Evolutionary conservation across 2,329 filamentous ascomycete genomes (phyloP), one percentile per base, ranked within the genome.

Genomic region (Colletotrichum sp.): DNA sequence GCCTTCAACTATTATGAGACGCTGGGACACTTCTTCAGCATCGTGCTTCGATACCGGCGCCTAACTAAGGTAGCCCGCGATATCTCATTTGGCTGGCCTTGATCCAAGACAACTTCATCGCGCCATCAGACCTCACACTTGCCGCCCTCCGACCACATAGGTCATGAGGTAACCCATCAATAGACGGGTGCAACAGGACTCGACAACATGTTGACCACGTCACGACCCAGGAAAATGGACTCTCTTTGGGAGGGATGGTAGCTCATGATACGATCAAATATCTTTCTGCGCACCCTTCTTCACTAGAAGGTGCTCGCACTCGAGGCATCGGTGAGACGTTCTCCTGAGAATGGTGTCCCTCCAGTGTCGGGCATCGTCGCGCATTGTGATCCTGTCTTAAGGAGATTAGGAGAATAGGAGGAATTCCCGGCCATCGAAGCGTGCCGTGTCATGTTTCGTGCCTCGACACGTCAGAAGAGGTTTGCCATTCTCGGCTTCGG

Each of bases 401-500:
- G 74, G 74, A 63, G 32, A 71, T 63, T 76, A 76, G 74, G 71
- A 71, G 38, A 76, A 75, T 75, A 75, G 74, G 72, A 67, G 26
- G 12, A 67, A 58, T 68, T 58, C 64, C 52, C 34, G 32, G 58
- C n/a, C 58, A 73, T 32, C 48, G 26, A 60, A 18, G 34, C 30
- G 38, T 57, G 43, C 43, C 36, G 48, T 71, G 57, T 36, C 30
- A 26, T 66, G n/a, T 36, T 48, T 32, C 34, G 71, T 67, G 60
- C 24, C 15, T 36, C 61, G 72, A 75, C 74, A 76, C 74, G 74
- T 71, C 71, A 75, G 74, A 71, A 48, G 21, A 57, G 48, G 71
- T 69, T 76, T 74, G 72, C 26, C 43, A 38, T 61, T 38, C 34
- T 52, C 55, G 55, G 55, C 57, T 28, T 48, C 72, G 74, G 66